These are phyloP conservation scores for Saturnispora besseyi DNA, from an alignment of 805 yeast genomes.

Conservation along the genomic window DNA sequence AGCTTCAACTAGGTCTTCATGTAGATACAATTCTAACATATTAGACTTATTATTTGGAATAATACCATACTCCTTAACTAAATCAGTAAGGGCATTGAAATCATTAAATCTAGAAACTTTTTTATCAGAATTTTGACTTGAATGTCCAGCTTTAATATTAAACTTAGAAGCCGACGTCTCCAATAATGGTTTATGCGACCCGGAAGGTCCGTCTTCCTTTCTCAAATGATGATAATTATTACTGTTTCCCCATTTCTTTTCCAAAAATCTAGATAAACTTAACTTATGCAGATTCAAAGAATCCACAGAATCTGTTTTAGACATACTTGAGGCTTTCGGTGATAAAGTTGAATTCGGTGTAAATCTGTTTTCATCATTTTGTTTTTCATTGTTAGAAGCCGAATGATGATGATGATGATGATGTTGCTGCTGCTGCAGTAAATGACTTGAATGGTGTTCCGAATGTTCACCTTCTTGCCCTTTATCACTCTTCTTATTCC, in stretches of 20 bases:
- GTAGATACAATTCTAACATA: slow-evolving; percentile 5
- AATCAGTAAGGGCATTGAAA: slow-evolving; percentile 8
- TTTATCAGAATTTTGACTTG: not conserved
- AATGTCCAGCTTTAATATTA: not conserved
- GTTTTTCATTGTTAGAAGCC: not conserved
- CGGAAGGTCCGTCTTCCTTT: not conserved
- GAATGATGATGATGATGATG: not conserved
- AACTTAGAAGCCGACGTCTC: not conserved
- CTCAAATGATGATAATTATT: not conserved
- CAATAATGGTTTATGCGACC: not conserved
- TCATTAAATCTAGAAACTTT: slow-evolving; percentile 9
- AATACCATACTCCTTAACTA: slow-evolving; percentile 14
- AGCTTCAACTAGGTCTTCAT: not conserved
- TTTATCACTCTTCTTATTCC: not conserved
- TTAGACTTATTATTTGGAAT: slow-evolving; percentile 12
- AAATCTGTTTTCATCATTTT: not conserved
- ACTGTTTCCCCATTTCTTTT: slow-evolving; percentile 9
- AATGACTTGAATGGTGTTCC: too few relatives aligned
- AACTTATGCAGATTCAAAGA: slow-evolving; percentile 11
- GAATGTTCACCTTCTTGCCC: not conserved
- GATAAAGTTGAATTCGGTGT: not conserved
- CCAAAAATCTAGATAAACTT: slow-evolving; percentile 13
- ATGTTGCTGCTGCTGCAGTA: not conserved
- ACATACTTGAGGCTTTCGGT: not conserved
- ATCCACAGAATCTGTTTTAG: slow-evolving; percentile 10